Percentiles rank a stretch among this genome's conserved stretches.
Conservation (phyloP, 352 stramenopile species). For the Pythium biforme region DNA sequence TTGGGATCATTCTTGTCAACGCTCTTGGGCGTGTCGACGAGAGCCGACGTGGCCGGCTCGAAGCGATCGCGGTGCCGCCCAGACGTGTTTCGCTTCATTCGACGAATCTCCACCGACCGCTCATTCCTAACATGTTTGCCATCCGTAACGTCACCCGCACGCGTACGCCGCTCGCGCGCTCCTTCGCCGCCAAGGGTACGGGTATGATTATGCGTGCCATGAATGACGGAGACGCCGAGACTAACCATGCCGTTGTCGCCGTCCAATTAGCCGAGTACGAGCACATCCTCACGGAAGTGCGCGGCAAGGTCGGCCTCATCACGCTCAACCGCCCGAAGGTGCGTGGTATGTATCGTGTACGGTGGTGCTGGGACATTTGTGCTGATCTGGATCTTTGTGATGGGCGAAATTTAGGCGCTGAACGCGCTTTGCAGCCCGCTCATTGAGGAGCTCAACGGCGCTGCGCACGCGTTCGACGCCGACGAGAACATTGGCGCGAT, state of each 20-base stretch:
- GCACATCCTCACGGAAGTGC: constrained; percentile 85
- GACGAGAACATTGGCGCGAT: constrained; percentile 94
- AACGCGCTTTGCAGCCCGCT: constrained; percentile 97
- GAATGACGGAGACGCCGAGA: background rate
- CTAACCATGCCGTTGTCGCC: background rate
- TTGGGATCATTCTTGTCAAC: constrained; percentile 5
- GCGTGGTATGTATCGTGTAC: background rate
- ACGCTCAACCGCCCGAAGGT: constrained; percentile 95
- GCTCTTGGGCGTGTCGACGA: background rate
- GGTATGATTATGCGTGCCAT: too few relatives aligned
- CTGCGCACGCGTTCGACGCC: constrained; percentile 89
- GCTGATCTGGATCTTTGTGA: too few relatives aligned
- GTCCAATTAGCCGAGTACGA: constrained; percentile 66
- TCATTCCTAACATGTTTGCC: constrained; percentile 43
- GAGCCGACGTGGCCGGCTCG: constrained; percentile 6
- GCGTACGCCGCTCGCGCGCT: constrained; percentile 34
- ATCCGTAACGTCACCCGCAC: constrained; percentile 34
- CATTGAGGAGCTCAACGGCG: constrained; percentile 95
- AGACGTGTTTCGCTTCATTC: constrained; percentile 25
- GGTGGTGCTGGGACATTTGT: background rate
- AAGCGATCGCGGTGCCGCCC: background rate
- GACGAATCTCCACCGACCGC: constrained; percentile 13
- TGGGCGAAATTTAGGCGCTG: constrained; percentile 58
- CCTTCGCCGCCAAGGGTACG: constrained; percentile 57
- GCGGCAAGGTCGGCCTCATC: constrained; percentile 93